phyloP scores from a whole-genome alignment of 2,329 filamentous ascomycete species.

The Ascochyta fabae region DNA sequence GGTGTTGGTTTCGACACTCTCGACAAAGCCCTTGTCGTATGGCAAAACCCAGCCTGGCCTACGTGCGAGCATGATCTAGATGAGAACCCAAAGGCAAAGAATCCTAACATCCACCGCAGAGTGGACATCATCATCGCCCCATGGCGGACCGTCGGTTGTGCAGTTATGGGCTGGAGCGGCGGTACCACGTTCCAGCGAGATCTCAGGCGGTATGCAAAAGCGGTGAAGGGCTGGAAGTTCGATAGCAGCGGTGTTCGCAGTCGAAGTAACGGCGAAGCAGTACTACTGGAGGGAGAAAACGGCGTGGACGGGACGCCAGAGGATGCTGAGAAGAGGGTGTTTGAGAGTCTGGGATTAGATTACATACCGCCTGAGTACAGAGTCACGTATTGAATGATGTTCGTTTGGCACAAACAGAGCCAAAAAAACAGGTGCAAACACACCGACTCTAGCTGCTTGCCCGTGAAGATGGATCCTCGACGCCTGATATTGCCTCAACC shows the following conservation, averaged over 20 bases:
- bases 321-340: constrained; percentile 79
- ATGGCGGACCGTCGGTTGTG: constrained; percentile 88
- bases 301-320: constrained; percentile 62
- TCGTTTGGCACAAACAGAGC: background rate
- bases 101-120: constrained; percentile 77
- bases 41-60: constrained; percentile 71
- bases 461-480: background rate
- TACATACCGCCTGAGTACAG: constrained; percentile 53
- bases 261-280: constrained; percentile 69
- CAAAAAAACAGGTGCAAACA: background rate
- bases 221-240: constrained; percentile 78
- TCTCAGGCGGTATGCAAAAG: constrained; percentile 78
- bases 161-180: constrained; percentile 85
- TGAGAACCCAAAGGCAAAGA: constrained; percentile 56
- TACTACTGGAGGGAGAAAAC: constrained; percentile 67
- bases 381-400: constrained; percentile 51
- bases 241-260: constrained; percentile 86
- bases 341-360: constrained; percentile 73
- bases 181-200: constrained; percentile 91
- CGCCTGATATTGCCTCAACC: too few species aligned
- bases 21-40: constrained; percentile 91
- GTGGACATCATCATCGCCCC: constrained; percentile 92
- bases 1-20: constrained; percentile 79
- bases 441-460: background rate
- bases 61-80: constrained; percentile 47